Evolutionary conservation across 78 protist species (phyloP), one percentile per base, ranked within the genome.

Genomic region (Thecamonas trahens): DNA sequence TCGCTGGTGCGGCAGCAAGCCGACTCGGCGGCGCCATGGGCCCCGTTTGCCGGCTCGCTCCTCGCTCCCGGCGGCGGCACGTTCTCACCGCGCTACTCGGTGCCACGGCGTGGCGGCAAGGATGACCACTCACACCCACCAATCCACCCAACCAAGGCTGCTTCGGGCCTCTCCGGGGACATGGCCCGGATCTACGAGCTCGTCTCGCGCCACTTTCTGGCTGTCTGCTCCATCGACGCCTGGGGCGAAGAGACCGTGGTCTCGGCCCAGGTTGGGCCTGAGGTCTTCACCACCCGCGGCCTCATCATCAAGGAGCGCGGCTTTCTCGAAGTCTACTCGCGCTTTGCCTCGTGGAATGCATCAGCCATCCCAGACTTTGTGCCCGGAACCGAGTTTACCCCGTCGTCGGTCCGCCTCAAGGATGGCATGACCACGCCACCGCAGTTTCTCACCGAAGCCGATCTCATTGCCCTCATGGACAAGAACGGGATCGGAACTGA

Each of bases 101-200:
- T n/a, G n/a, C n/a, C n/a, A n/a, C n/a, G n/a, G n/a, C n/a, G n/a
- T 0, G 99, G 99, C 9, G 39, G 35, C 20, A 32, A 79, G 20
- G 74, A 89, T 62, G 99, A 97, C 71, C 22, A 93, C 26, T 82
- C 99, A 6, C 99, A 97, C 72, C 99, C 99, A 4, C 98, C 99
- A 15, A 97, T 97, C 28, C 98, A 95, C 64, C 99, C 99, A 20
- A 79, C 91, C 3, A 67, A 75, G 59, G 2, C 37, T 35, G 76
- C n/a, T 37, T 40, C 31, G 24, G 26, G 18, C 28, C 50, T 54
- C 38, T 54, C 39, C 31, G 47, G 29, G 3, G 76, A 40, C 9
- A 28, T 32, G 24, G 29, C 7, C 18, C 67, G 66, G 62, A 50
- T 97, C 9, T 97, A 93, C 73, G 97, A 91, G 76, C 72, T 87